phyloP scores from a whole-genome alignment of 2,329 filamentous ascomycete genomes.

The Botrytis cinerea region DNA sequence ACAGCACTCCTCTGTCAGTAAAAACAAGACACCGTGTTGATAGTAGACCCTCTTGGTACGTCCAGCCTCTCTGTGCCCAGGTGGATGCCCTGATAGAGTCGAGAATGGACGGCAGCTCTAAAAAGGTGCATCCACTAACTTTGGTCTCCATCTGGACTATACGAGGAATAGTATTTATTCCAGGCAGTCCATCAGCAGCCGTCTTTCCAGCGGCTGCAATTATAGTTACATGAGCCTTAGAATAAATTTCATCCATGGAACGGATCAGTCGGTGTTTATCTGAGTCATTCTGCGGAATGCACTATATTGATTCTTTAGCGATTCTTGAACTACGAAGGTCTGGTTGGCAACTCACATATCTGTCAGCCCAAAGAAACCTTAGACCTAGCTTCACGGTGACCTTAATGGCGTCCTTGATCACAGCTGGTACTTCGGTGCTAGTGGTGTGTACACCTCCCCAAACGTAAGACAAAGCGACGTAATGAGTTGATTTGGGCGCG shows the following conservation, averaged over 20 bases:
- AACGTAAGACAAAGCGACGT: neutral
- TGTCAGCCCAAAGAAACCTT: neutral
- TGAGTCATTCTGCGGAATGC: neutral
- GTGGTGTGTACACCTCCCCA: neutral
- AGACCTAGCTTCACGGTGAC: neutral
- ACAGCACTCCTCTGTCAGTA: neutral
- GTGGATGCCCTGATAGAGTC: neutral
- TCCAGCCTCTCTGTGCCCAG: neutral
- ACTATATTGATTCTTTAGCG: neutral
- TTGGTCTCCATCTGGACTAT: neutral
- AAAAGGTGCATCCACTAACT: neutral
- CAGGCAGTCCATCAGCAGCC: neutral
- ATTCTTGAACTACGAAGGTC: accelerated
- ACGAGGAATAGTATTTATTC: neutral
- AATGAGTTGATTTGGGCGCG: neutral
- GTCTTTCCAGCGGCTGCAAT: neutral
- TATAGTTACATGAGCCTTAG: neutral
- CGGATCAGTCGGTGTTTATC: neutral
- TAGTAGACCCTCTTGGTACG: neutral
- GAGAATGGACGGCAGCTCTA: neutral
- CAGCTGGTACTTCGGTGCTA: neutral
- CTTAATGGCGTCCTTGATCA: neutral
- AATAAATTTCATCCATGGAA: neutral
- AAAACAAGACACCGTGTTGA: neutral
- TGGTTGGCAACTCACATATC: neutral